Conservation (phyloP, 2,329 filamentous ascomycete genomes). For the Penicillium sp. region DNA sequence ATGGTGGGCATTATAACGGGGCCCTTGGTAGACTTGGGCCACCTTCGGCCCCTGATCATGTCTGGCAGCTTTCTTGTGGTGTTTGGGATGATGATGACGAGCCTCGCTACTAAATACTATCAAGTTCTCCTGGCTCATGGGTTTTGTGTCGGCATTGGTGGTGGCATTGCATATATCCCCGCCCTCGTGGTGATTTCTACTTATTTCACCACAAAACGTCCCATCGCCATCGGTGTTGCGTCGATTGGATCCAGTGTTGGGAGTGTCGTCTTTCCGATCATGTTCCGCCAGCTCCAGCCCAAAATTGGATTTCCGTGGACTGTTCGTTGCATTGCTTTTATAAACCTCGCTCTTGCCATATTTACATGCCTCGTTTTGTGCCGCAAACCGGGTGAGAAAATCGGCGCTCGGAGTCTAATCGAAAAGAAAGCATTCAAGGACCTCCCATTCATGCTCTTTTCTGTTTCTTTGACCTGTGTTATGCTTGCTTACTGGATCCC, state of each 20-base stretch:
- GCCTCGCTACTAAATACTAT: constrained; percentile 37
- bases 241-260: constrained; percentile 64
- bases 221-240: constrained; percentile 61
- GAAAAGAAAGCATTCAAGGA: constrained; percentile 47
- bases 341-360: constrained; percentile 51
- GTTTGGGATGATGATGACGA: constrained; percentile 43
- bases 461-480: constrained; percentile 51
- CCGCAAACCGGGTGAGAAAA: constrained; percentile 42
- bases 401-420: constrained; percentile 45
- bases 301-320: constrained; percentile 65
- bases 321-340: constrained; percentile 60
- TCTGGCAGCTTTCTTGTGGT: constrained; percentile 48
- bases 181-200: constrained; percentile 37
- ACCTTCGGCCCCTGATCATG: constrained; percentile 47
- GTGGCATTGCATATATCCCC: constrained; percentile 39
- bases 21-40: constrained; percentile 54
- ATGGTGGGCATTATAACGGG: constrained; percentile 53
- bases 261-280: constrained; percentile 64
- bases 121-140: constrained; percentile 52
- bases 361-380: constrained; percentile 44
- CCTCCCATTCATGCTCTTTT: constrained; percentile 48
- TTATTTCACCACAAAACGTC: constrained; percentile 51
- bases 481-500: constrained; percentile 55
- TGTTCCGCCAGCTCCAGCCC: constrained; percentile 58
- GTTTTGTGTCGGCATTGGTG: constrained; percentile 38